These are phyloP conservation scores for Candida freyschussii DNA, from an alignment of 1,139 yeast genomes.

Conservation along the genomic window DNA sequence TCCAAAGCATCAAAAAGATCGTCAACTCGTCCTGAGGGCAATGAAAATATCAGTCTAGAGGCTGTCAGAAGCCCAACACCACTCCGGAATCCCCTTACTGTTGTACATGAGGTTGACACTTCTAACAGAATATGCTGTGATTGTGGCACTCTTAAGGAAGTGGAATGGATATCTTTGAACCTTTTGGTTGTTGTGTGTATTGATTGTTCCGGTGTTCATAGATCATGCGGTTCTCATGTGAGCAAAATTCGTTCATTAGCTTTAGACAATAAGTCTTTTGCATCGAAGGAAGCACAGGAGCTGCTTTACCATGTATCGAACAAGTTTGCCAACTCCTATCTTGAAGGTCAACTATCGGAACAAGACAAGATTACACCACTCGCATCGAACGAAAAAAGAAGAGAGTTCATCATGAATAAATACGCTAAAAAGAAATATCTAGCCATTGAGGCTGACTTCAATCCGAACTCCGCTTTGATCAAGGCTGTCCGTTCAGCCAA, in stretches of 20 bases:
- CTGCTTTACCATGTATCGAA: conserved; percentile 61
- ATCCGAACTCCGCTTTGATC: conserved; percentile 29
- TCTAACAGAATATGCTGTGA: conserved; percentile 72
- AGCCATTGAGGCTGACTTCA: conserved; percentile 16
- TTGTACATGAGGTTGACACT: conserved; percentile 47
- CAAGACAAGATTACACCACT: conserved; percentile 29
- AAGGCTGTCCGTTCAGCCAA: conserved; percentile 50
- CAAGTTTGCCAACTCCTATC: conserved; percentile 54
- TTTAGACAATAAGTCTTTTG: conserved; percentile 58
- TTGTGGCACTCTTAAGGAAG: conserved; percentile 59
- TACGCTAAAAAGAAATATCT: conserved; percentile 41
- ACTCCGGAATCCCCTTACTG: neutral
- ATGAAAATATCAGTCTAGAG: conserved; percentile 1
- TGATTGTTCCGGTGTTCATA: conserved; percentile 73
- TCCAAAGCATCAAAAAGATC: neutral
- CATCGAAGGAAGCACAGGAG: conserved; percentile 51
- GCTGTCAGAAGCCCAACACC: neutral
- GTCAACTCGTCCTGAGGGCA: conserved; percentile 1
- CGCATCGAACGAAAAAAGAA: conserved; percentile 32
- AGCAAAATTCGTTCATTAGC: conserved; percentile 77
- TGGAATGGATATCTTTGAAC: conserved; percentile 88
- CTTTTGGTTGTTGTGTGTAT: conserved; percentile 71
- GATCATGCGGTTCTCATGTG: conserved; percentile 68
- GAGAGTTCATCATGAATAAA: conserved; percentile 46
- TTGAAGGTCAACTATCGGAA: conserved; percentile 42